A percentile compares a stretch with the other conserved stretches of the same genome.
Evolutionary conservation across 257 asterid species (phyloP).

Genomic region (Ligustrum vulgare): DNA sequence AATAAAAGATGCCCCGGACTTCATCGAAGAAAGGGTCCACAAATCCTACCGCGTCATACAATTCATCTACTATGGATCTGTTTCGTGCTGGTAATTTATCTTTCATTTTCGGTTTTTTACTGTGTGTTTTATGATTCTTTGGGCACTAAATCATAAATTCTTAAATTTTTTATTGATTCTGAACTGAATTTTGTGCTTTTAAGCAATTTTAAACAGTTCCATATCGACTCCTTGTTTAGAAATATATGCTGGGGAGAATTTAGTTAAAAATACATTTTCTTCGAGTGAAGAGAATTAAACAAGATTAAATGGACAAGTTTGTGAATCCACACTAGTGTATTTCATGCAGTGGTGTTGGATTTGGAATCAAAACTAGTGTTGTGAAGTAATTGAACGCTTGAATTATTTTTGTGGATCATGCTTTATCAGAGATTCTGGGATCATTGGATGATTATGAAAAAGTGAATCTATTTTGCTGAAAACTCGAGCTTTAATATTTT

Average conservation of each 20-base stretch:
- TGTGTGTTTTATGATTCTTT: no score
- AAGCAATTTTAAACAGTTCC: background rate
- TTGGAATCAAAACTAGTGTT: background rate
- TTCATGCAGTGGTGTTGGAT: background rate
- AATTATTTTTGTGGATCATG: background rate
- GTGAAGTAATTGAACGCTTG: conserved; percentile 3
- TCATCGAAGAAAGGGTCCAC: conserved; percentile 61
- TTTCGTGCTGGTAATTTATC: conserved; percentile 61
- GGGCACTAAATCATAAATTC: no score
- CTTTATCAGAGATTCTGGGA: background rate
- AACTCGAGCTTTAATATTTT: background rate
- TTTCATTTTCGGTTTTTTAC: background rate
- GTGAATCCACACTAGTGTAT: background rate
- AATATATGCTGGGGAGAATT: conserved; percentile 11
- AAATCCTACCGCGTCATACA: conserved; percentile 54
- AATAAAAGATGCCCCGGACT: conserved; percentile 71
- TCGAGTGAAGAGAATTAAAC: background rate
- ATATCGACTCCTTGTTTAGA: background rate
- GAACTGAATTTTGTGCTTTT: conserved; percentile 2
- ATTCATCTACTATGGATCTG: conserved; percentile 69
- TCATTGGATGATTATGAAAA: background rate
- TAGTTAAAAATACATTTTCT: background rate
- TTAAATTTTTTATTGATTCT: background rate
- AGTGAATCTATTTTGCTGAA: background rate
- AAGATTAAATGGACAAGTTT: conserved; percentile 17